Evolutionary conservation across 2,329 filamentous ascomycete species (phyloP), one percentile per base, ranked within the genome.

Genomic region (Thyridium curvatum): DNA sequence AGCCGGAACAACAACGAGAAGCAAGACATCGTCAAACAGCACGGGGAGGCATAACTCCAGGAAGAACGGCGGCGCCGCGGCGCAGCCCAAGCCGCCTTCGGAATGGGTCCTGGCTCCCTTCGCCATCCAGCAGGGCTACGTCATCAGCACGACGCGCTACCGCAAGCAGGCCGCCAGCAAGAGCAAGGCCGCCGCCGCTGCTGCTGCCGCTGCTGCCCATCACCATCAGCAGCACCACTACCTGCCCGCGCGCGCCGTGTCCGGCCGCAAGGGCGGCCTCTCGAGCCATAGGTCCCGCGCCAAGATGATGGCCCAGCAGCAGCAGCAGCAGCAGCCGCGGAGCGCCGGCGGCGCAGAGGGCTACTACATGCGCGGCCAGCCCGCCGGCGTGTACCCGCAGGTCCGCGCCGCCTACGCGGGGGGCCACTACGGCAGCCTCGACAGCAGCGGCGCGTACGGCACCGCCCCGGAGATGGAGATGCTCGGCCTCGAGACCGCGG

Each of bases 121-220:
- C 58, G 86, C 87, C 0, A 64, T 87, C 26, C 61, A 63, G 15
- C 65, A 64, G 15, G 67, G 83, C 17, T 86, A 86, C 18, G 85
- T 96, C 36, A 79, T 89, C 60, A 91, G 87, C 42, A 97, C 91
- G 1, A 96, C 91, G 2, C 69, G 83, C 46, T 89, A 86, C 58
- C 77, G 84, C 47, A 82, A 80, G 21, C 21, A 26, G 21, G 21
- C 21, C 21, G 21, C 21, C 21, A 26, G 10, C 21, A 26, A 26
- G 21, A 26, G 21, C 21, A 26, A 10, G 21, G 6, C 6, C 6
- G 21, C 21, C 21, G 9, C 33, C 31, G 32, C 18, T 17, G 14
- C 33, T 9, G 32, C 28, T 13, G 38, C 32, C 12, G 21, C 16
- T 10, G n/a, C 29, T 12, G 15, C 18, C 38, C n/a, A 15, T 32